Evolutionary conservation across 139 green algal species (phyloP).

Genomic region (Gonium pectorale): DNA sequence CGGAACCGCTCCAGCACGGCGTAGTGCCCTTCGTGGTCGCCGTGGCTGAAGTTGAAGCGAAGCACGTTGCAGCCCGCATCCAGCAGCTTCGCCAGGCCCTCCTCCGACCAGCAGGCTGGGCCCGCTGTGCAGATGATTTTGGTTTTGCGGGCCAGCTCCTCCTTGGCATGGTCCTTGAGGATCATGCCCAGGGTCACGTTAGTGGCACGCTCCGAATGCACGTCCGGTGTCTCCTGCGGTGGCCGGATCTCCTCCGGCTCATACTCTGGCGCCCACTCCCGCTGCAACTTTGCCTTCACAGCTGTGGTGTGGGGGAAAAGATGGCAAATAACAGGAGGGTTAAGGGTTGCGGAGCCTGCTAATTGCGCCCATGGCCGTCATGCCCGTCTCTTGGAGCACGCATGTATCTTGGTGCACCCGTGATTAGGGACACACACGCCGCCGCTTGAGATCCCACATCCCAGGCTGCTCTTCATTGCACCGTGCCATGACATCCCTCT

Average conservation of each 20-base stretch:
- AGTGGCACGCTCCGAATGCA: slow-evolving; percentile 62
- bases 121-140: slow-evolving; percentile 82
- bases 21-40: slow-evolving; percentile 66
- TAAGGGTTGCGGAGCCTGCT: background rate
- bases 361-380: background rate
- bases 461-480: too few relatives aligned
- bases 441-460: background rate
- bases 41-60: slow-evolving; percentile 89
- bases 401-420: background rate
- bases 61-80: slow-evolving; percentile 70
- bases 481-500: too few relatives aligned
- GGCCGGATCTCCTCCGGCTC: slow-evolving; percentile 56
- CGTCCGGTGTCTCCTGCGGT: slow-evolving; percentile 56
- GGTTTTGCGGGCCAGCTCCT: slow-evolving; percentile 69
- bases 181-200: slow-evolving; percentile 67
- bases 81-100: slow-evolving; percentile 63
- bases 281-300: slow-evolving; percentile 58
- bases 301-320: slow-evolving; percentile 29
- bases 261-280: slow-evolving; percentile 63
- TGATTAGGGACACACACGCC: background rate
- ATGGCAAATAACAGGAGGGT: background rate
- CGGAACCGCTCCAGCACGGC: slow-evolving; percentile 71
- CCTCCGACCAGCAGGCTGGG: slow-evolving; percentile 71
- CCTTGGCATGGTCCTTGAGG: slow-evolving; percentile 56
- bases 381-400: background rate